Evolutionary conservation across 2,329 filamentous ascomycete species (phyloP), one percentile per base, ranked within the genome.

Genomic region (Diplodia mutila): DNA sequence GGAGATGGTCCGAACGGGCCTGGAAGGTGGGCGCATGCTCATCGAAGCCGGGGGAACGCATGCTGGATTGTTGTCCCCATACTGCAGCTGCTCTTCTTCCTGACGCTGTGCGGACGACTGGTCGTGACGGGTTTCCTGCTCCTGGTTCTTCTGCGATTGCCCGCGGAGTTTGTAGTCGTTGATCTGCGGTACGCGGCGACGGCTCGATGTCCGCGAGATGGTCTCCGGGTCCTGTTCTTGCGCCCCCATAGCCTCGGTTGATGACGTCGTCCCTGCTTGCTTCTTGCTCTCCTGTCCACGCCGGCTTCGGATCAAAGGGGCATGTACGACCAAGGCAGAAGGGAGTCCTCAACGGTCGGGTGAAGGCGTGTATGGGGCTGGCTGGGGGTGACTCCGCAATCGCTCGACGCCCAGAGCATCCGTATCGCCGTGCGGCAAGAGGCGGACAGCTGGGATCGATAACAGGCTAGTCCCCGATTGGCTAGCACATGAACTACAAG

Each of bases 11-110:
- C 61, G 46, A 6, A 46, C 2, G 2, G 27, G 42, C 4, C n/a
- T 21, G 1, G 42, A 1, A 48, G 27, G 12, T 5, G 59, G 59
- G 16, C 42, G 59, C n/a, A 63, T 49, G 14, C 42, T 27, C 59
- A 63, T 51, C 9, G 59, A 63, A 4, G 64, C 64, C 16, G 64
- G 64, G 8, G 64, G 64, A 14, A 66, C 64, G 3, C 64, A 55
- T 46, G 64, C 64, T 3, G 64, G 64, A 4, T 59, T 66, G 29
- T 55, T 39, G 53, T 66, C 53, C 6, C 52, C 52, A 27, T 52
- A 57, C n/a, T 57, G 51, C 16, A 27, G 32, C 16, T 52, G 61
- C 8, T 57, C n/a, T 14, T 46, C 18, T 25, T 21, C 16, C 25
- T 59, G 27, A n/a, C 14, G 52, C 27, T 3, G 27, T 25, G 14